Evolutionary conservation across 2,329 filamentous ascomycete genomes (phyloP).

Genomic region (Amylocarpus encephaloides): DNA sequence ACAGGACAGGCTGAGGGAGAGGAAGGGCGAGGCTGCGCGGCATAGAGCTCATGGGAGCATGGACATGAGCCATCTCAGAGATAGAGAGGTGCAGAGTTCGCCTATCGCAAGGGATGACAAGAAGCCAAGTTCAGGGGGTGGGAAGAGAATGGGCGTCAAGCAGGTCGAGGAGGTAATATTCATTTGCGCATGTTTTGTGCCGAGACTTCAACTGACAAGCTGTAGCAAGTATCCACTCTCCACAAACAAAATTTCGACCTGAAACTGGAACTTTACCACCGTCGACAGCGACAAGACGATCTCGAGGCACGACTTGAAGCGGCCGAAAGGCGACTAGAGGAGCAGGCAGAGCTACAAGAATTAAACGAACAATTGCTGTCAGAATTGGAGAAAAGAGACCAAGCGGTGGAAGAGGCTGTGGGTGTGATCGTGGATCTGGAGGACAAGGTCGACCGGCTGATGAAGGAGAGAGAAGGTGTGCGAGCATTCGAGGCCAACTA

Average conservation of each 20-base stretch:
- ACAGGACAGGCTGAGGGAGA: constrained; percentile 31
- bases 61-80: constrained; percentile 12
- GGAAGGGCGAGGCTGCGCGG: constrained; percentile 28
- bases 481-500: constrained; percentile 40
- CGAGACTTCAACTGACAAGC: constrained; percentile 9
- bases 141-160: constrained; percentile 55
- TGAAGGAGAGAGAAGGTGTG: constrained; percentile 48
- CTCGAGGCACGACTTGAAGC: constrained; percentile 52
- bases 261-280: constrained; percentile 66
- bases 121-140: constrained; percentile 24
- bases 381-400: constrained; percentile 62
- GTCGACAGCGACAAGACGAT: constrained; percentile 55
- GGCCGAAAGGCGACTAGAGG: constrained; percentile 39
- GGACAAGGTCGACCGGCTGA: constrained; percentile 48
- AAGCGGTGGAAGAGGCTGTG: constrained; percentile 64
- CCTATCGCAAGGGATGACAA: constrained; percentile 25
- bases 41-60: constrained; percentile 21
- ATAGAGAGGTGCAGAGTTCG: constrained; percentile 27
- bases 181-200: neutral
- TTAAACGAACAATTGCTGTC: constrained; percentile 52
- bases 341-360: constrained; percentile 45
- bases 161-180: constrained; percentile 58
- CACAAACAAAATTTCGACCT: constrained; percentile 74
- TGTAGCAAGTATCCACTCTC: constrained; percentile 56
- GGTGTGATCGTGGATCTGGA: constrained; percentile 62